Base-by-base conservation (phyloP, 2,329 filamentous ascomycete species). In the Colletotrichum cuscutae region DNA sequence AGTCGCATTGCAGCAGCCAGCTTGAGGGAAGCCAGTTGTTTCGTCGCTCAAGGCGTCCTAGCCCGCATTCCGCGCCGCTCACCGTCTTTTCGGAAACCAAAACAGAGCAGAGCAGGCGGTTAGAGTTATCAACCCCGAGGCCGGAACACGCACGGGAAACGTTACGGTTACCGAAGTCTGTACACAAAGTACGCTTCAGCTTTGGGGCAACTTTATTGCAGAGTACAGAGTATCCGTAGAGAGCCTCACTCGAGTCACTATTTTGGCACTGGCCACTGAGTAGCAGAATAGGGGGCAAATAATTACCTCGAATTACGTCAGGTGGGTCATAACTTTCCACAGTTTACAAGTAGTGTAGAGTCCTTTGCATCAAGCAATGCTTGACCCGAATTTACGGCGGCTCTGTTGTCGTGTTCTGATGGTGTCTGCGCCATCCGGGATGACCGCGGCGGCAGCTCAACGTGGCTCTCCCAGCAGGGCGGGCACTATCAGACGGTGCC, bases 221-320 rank as follows among this genome's bases (percentile, higher is more conserved):
- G 2, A 42, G 37, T 19, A 1, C 32, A n/a, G 5, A 12, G 32
- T 5, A 12, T 32, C 4, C 11, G 11, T 11, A n/a, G 22, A 12
- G 15, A 5, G 46, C 52, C 32, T 26, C 52, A 54, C 52, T 24
- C 52, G 52, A 42, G 37, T 42, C 37, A 42, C 13, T 35, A 11
- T 35, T 35, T 11, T 35, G 32, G 32, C 32, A 35, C 32, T 12
- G 32, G 32, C 8, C 13, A 13, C 24, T 37, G 7, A 12, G 6
- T 15, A 2, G n/a, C 12, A 9, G 1, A 52, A 71, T 46, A 42
- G 26, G 62, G 68, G 63, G 32, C 9, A 60, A 56, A 54, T 30
- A 69, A 64, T 59, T 65, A 26, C 46, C 66, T 72, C 59, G 60
- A 70, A 70, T 65, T 65, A 70, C 70, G 70, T 72, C 70, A 72